These are phyloP conservation scores for Hordeum pubiflorum DNA, from an alignment of 202 grass and related monocot species.

Conservation along the genomic window DNA sequence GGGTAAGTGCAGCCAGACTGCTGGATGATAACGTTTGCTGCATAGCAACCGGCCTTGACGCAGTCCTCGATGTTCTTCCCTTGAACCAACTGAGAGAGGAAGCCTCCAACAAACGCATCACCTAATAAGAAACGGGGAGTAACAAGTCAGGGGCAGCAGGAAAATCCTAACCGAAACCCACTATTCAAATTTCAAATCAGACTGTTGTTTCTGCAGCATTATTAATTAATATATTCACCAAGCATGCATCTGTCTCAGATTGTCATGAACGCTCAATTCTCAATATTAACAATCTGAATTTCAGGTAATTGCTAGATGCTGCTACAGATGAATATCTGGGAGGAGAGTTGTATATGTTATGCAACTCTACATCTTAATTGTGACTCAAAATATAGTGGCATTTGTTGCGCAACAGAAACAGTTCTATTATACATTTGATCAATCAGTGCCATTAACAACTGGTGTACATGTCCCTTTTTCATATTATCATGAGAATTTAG, in stretches of 20 bases:
- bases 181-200: neutral
- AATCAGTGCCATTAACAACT: neutral
- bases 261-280: neutral
- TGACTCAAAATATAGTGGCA: neutral
- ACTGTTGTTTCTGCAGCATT: neutral
- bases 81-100: conserved; percentile 79
- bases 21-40: conserved; percentile 88
- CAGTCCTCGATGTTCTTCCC: conserved; percentile 70
- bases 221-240: neutral
- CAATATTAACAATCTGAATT: neutral
- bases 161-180: neutral
- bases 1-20: conserved; percentile 87
- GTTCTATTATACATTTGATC: neutral
- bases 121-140: conserved; percentile 29
- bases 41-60: conserved; percentile 78
- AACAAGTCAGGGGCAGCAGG: neutral
- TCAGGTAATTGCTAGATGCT: neutral
- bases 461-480: neutral
- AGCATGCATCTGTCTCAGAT: neutral
- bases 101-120: conserved; percentile 95
- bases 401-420: neutral
- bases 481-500: neutral
- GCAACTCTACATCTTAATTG: neutral
- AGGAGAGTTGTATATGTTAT: neutral
- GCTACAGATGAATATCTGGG: neutral